Evolutionary conservation across 306 rosid species (phyloP), one percentile per base, ranked within the genome.

Genomic region (Citrullus amarus): DNA sequence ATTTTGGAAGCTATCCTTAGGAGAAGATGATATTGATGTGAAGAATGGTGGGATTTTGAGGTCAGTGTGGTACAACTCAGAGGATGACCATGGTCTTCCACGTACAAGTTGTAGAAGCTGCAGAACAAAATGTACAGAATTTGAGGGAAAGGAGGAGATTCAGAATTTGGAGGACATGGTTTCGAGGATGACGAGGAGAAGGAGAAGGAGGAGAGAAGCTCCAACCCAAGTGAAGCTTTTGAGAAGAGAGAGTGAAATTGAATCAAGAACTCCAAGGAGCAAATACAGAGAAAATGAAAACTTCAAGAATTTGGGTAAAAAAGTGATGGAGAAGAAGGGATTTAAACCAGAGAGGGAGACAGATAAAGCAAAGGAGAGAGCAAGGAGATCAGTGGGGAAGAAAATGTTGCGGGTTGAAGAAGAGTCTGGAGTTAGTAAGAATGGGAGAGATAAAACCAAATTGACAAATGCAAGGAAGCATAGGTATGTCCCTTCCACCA

Each of bases 1-100:
- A 15, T 92, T 85, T 81, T 92, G 96, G 97, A 95, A 97, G 80
- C 84, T 92, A 2, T 89, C 97, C 18, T 95, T 95, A 80, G 80
- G 96, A 39, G 88, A 87, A 79, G 87, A 89, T 34, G 48, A 67
- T 32, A 65, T 70, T 30, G 86, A 76, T 46, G 84, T 72, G 53
- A 88, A 81, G 78, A 79, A 60, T 22, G 79, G 71, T 38, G 85
- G 78, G 78, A 44, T 78, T 81, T 17, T 83, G 58, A 84, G 30
- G 9, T 53, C 78, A 16, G 78, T 53, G 9, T n/a, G 81, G 82
- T 70, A 78, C 74, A 83, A 74, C 55, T 78, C 86, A 5, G 91
- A 87, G 28, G 83, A 85, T 32, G 88, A 89, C 76, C 72, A 43
- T 62, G 81, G 22, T 25, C 39, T 76, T 84, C 82, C 77, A 69